Evolutionary conservation across 2,329 filamentous ascomycete genomes (phyloP).

Genomic region (Macrophomina pseudophaseolina): DNA sequence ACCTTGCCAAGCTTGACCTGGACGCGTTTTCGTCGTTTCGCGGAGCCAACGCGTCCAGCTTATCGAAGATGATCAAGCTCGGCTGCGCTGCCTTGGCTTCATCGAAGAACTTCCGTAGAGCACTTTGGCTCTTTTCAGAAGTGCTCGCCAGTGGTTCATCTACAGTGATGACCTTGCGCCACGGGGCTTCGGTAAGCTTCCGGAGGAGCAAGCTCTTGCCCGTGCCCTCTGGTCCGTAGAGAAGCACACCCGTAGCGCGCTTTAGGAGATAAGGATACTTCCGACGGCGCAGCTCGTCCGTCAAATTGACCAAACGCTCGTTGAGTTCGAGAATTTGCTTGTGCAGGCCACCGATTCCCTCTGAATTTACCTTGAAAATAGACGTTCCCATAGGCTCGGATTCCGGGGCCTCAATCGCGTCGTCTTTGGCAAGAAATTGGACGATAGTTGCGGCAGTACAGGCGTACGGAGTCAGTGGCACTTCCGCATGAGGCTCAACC

Average conservation of each 20-base stretch:
- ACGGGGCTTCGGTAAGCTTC: slow-evolving; percentile 67
- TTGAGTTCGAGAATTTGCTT: slow-evolving; percentile 71
- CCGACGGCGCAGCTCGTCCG: slow-evolving; percentile 23
- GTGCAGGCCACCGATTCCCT: slow-evolving; percentile 70
- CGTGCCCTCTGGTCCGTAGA: slow-evolving; percentile 83
- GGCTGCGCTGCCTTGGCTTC: slow-evolving; percentile 72
- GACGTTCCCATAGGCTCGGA: slow-evolving; percentile 19
- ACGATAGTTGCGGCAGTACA: slow-evolving; percentile 37
- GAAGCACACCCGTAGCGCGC: slow-evolving; percentile 61
- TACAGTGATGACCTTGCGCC: slow-evolving; percentile 71
- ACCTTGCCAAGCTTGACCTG: slow-evolving; percentile 4
- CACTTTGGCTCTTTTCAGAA: slow-evolving; percentile 52
- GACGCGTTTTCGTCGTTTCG: slow-evolving; percentile 54
- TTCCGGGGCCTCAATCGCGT: slow-evolving; percentile 22
- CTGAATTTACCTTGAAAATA: slow-evolving; percentile 33
- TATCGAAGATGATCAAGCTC: slow-evolving; percentile 79
- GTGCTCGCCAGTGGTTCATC: slow-evolving; percentile 49
- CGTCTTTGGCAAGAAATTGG: slow-evolving; percentile 31
- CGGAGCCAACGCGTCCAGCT: slow-evolving; percentile 72
- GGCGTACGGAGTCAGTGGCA: slow-evolving; percentile 35
- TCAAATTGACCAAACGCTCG: slow-evolving; percentile 58
- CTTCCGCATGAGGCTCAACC: slow-evolving; percentile 52
- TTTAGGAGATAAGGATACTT: slow-evolving; percentile 17
- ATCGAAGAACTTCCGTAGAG: slow-evolving; percentile 71
- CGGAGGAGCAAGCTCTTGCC: slow-evolving; percentile 80